Evolutionary conservation across 441 rosid genomes (phyloP), one percentile per base, ranked within the genome.

Genomic region (Capsella rubella): DNA sequence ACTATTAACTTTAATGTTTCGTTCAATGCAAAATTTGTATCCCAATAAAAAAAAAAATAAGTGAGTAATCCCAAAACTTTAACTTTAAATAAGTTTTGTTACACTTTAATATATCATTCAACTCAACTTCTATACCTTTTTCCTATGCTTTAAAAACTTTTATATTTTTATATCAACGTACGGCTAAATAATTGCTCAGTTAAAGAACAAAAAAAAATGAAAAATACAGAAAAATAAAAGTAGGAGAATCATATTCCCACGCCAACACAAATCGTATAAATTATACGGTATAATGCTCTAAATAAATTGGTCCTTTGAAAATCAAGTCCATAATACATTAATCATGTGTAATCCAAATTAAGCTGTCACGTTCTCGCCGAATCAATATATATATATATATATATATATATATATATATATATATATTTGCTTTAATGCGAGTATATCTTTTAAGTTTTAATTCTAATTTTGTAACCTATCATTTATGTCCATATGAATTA

Each of bases 241-340:
- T 52, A 52, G 69, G 45, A 43, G 64, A 61, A 68, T 53, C 58
- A 3, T 35, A 53, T 68, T 68, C 74, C 18, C 58, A 53, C 57
- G 46, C 54, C 54, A 75, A n/a, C 56, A 67, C 37, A 34, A 32
- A 51, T 49, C 32, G 45, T 47, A 64, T 16, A 16, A 16, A 16
- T 16, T 16, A 16, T 16, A 16, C 18, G 18, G 18, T 16, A 16
- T 6, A 21, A 9, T 72, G 35, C 21, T 43, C 64, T 1, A 21
- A 21, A 21, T 21, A 21, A 21, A 6, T 49, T 58, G 46, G 50
- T 47, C 67, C 54, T 39, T 15, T 10, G 37, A 65, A 57, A 54
- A 35, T 28, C 25, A 73, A 58, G 15, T 47, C 58, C 42, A 63
- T 32, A 15, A 7, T 14, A 18, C 9, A 21, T 35, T 34, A 54